These are phyloP conservation scores for Acacia concinna DNA, from an alignment of 331 rosid species.

Conservation along the genomic window DNA sequence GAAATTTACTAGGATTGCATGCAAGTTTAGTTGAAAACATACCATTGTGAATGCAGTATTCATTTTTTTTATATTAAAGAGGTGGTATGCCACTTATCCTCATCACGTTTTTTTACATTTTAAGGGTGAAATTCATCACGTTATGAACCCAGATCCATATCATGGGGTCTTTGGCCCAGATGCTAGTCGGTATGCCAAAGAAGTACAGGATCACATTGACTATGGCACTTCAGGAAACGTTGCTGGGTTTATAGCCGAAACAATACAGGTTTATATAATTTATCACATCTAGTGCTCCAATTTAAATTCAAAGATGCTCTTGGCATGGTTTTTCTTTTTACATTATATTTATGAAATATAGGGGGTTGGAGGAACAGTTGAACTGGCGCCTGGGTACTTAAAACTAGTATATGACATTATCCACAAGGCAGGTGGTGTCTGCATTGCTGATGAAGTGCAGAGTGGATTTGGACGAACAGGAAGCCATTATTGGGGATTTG, in stretches of 20 bases:
- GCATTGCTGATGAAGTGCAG: constrained; percentile 99
- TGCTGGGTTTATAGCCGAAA: constrained; percentile 93
- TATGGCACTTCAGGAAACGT: constrained; percentile 82
- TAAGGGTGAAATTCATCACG: constrained; percentile 91
- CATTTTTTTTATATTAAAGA: constrained; percentile 1
- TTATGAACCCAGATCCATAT: constrained; percentile 86
- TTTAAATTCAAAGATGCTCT: not conserved
- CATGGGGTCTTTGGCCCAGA: constrained; percentile 80
- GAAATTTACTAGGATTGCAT: not conserved
- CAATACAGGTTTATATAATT: constrained; percentile 66
- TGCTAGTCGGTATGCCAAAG: constrained; percentile 67
- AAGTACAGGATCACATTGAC: constrained; percentile 84
- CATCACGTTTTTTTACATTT: constrained; percentile 31
- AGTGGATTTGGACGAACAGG: constrained; percentile 97
- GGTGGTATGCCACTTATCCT: constrained; percentile 17
- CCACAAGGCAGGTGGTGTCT: constrained; percentile 89
- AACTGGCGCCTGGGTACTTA: constrained; percentile 87
- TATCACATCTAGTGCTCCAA: not conserved
- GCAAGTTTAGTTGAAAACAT: not conserved
- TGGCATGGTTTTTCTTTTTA: constrained; percentile 1
- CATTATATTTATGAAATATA: constrained; percentile 30
- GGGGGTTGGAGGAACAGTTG: constrained; percentile 98
- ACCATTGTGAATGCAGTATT: not conserved
- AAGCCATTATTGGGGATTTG: constrained; percentile 95
- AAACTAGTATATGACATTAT: constrained; percentile 79